Conservation (phyloP, 257 asterid genomes). For the Capsicum chinense region DNA sequence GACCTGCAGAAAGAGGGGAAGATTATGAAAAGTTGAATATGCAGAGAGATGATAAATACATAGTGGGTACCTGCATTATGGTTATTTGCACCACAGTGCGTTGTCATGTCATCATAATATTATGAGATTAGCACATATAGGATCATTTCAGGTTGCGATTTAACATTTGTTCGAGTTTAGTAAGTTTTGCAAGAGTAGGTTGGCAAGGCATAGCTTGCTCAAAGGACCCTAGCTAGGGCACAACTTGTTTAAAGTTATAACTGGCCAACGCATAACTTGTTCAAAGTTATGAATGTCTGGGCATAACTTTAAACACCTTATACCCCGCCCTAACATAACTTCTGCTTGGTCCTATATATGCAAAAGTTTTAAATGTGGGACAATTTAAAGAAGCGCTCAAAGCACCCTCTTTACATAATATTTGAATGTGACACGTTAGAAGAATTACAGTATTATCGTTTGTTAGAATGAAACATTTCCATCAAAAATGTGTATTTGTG, state of each 20-base stretch:
- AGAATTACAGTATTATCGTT: background rate
- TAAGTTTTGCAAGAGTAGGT: slow-evolving; percentile 1
- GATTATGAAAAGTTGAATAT: background rate
- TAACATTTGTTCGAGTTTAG: background rate
- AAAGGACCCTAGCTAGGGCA: background rate
- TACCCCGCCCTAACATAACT: background rate
- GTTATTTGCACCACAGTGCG: background rate
- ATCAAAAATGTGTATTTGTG: background rate
- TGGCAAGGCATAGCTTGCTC: background rate
- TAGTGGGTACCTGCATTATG: background rate
- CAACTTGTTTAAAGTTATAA: background rate
- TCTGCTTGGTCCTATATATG: background rate
- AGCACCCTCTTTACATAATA: background rate
- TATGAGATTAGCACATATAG: background rate
- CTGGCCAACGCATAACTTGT: background rate
- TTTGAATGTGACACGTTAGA: background rate
- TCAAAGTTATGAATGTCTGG: background rate
- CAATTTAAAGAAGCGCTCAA: background rate
- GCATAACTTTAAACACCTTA: background rate
- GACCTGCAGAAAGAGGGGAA: slow-evolving; percentile 47
- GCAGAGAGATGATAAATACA: slow-evolving; percentile 11
- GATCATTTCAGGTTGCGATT: background rate
- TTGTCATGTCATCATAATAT: background rate
- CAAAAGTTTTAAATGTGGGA: background rate
- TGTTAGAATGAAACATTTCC: background rate